Conservation (phyloP, 2,329 filamentous ascomycete species). For the Penicillium corylophilum region DNA sequence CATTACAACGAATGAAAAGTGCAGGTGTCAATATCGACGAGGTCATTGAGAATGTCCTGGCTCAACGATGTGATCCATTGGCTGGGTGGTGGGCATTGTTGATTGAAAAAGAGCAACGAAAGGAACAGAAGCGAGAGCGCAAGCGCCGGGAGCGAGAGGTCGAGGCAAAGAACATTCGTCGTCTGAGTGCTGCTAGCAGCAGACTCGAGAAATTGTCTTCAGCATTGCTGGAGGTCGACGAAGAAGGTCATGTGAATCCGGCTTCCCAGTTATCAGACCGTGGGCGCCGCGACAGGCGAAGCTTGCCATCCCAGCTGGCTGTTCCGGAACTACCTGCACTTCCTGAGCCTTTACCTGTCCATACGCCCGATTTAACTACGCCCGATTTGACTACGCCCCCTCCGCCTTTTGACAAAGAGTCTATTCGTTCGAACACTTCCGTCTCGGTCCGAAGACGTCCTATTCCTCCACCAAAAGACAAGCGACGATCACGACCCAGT, state of each 20-base stretch:
- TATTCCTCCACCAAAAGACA: conserved; percentile 83
- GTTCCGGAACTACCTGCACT: conserved; percentile 75
- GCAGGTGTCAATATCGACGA: conserved; percentile 92
- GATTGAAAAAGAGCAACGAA: conserved; percentile 90
- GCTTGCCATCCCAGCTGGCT: conserved; percentile 61
- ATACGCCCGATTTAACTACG: conserved; percentile 37
- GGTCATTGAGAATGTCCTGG: conserved; percentile 89
- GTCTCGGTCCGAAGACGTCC: conserved; percentile 66
- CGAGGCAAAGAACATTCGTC: conserved; percentile 74
- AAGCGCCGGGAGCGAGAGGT: conserved; percentile 83
- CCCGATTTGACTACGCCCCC: conserved; percentile 51
- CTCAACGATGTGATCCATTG: conserved; percentile 83
- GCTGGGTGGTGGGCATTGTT: conserved; percentile 96
- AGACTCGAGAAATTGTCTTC: conserved; percentile 78
- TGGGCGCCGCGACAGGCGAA: conserved; percentile 75
- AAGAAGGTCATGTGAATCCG: conserved; percentile 59
- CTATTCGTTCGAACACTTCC: conserved; percentile 71
- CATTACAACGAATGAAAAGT: conserved; percentile 85
- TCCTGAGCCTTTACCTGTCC: conserved; percentile 56
- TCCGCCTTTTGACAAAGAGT: conserved; percentile 71
- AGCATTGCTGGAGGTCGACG: conserved; percentile 73
- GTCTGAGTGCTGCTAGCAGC: conserved; percentile 86
- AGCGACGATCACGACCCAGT: conserved; percentile 73
- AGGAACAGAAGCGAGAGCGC: conserved; percentile 73
- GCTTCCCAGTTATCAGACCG: conserved; percentile 65